Conservation (phyloP, 805 yeast genomes). For the Candida xyloterini region DNA sequence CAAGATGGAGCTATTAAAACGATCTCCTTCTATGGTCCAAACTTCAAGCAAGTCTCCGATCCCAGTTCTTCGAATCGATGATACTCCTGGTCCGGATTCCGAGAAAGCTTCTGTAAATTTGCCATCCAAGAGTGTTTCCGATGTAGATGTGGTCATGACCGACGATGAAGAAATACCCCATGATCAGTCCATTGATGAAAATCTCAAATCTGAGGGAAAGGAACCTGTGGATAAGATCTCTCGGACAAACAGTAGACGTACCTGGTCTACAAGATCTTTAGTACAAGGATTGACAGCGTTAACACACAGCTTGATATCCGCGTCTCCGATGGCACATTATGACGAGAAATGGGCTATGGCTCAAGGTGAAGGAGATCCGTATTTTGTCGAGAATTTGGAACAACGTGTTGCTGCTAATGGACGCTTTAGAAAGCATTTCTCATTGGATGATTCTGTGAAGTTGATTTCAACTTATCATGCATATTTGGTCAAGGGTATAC, state of each 20-base stretch:
- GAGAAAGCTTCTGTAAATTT: neutral
- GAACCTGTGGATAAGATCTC: neutral
- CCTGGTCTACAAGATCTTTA: constrained; percentile 28
- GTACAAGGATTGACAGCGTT: constrained; percentile 30
- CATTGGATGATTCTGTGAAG: constrained; percentile 48
- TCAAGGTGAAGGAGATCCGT: constrained; percentile 45
- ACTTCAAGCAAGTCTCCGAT: constrained; percentile 15
- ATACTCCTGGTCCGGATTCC: neutral
- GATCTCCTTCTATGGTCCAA: constrained; percentile 25
- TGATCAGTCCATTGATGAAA: neutral
- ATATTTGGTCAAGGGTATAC: constrained; percentile 66
- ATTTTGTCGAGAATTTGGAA: constrained; percentile 42
- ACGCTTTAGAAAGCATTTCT: constrained; percentile 65
- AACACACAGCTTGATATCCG: constrained; percentile 25
- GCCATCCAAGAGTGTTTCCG: neutral
- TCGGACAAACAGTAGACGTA: constrained; percentile 7
- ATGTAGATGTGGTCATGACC: constrained; percentile 3
- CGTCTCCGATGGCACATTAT: constrained; percentile 49
- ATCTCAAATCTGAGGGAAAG: constrained; percentile 5
- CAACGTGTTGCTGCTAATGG: constrained; percentile 47
- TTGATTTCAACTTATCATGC: constrained; percentile 69
- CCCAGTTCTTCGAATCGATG: constrained; percentile 6
- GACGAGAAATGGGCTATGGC: constrained; percentile 37
- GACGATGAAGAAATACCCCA: constrained; percentile 1
- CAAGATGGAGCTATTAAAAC: constrained; percentile 24